Evolutionary conservation across 106 monocot species (phyloP).

Genomic region (Ottelia alismoides): DNA sequence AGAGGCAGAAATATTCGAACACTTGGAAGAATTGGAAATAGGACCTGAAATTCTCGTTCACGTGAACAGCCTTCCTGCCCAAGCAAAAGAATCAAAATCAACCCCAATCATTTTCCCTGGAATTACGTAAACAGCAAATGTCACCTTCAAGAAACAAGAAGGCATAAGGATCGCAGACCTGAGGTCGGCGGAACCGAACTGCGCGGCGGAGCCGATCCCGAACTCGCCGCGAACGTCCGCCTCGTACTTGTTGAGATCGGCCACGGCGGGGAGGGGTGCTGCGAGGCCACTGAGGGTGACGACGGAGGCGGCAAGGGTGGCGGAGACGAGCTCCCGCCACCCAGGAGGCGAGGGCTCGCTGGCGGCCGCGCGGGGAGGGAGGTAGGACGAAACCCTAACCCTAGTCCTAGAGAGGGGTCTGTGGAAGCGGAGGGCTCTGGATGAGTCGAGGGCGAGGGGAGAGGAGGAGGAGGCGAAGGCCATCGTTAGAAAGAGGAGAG

Average conservation of each 20-base stretch:
- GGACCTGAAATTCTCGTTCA: slow-evolving; percentile 94
- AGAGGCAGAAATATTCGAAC: no score
- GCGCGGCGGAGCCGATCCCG: slow-evolving; percentile 92
- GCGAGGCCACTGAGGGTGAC: slow-evolving; percentile 17
- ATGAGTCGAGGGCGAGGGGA: no score
- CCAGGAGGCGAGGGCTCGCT: slow-evolving; percentile 8
- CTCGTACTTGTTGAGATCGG: slow-evolving; percentile 93
- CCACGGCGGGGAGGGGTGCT: slow-evolving; percentile 37
- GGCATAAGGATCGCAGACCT: slow-evolving; percentile 23
- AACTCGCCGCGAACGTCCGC: slow-evolving; percentile 81
- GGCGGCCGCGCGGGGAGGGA: no score
- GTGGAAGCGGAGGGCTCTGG: no score
- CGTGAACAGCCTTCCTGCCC: slow-evolving; percentile 78
- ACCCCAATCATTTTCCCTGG: background rate
- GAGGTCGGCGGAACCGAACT: slow-evolving; percentile 92
- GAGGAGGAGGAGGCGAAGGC: no score
- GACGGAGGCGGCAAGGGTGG: slow-evolving; percentile 54
- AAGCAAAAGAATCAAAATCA: background rate
- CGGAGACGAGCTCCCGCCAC: slow-evolving; percentile 37
- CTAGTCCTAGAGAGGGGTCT: no score
- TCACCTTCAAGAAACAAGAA: background rate
- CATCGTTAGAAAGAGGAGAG: no score
- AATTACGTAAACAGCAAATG: background rate
- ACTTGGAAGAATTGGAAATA: no score
- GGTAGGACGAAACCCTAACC: no score